Evolutionary conservation across 164 flowering plant species (phyloP).

Genomic region (Vitis amurensis): DNA sequence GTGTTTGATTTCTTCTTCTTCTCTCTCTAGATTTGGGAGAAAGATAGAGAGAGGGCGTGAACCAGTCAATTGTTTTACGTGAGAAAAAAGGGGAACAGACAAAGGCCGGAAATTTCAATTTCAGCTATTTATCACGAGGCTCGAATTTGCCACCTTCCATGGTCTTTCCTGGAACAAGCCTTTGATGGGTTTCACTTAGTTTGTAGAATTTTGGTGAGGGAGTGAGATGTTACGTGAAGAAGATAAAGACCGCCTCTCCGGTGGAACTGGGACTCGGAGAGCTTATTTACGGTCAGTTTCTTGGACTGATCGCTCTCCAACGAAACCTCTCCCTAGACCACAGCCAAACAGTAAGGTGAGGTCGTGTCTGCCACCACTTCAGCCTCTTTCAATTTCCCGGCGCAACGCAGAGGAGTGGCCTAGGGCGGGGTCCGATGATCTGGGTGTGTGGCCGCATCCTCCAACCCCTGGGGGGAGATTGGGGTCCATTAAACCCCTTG

Average conservation of each 20-base stretch:
- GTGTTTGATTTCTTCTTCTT: conserved; percentile 36
- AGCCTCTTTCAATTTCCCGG: conserved; percentile 60
- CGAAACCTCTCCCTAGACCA: conserved; percentile 37
- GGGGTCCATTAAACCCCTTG: conserved; percentile 14
- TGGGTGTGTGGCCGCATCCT: conserved; percentile 69
- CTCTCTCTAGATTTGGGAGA: conserved; percentile 1
- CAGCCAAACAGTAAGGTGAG: conserved; percentile 38
- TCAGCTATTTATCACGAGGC: conserved; percentile 17
- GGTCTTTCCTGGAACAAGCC: conserved; percentile 36
- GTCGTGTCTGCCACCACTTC: conserved; percentile 62
- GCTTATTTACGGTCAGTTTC: conserved; percentile 64
- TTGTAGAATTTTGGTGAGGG: conserved; percentile 12
- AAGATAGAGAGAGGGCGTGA: conserved; percentile 8
- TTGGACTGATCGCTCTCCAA: conserved; percentile 69
- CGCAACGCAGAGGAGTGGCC: conserved; percentile 71
- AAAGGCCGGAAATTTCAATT: conserved; percentile 10
- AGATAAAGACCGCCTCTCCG: conserved; percentile 28
- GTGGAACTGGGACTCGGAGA: conserved; percentile 27
- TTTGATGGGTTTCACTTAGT: conserved; percentile 27
- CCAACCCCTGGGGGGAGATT: conserved; percentile 47
- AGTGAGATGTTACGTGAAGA: conserved; percentile 46
- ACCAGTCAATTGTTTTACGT: conserved; percentile 49
- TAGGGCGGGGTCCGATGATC: conserved; percentile 71
- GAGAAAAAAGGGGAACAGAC: conserved; percentile 7
- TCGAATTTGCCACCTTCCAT: conserved; percentile 8